Percentiles rank a stretch among this genome's conserved stretches.
Evolutionary conservation across 441 rosid species (phyloP).

Genomic region (Bocquillonia castaneifolia): DNA sequence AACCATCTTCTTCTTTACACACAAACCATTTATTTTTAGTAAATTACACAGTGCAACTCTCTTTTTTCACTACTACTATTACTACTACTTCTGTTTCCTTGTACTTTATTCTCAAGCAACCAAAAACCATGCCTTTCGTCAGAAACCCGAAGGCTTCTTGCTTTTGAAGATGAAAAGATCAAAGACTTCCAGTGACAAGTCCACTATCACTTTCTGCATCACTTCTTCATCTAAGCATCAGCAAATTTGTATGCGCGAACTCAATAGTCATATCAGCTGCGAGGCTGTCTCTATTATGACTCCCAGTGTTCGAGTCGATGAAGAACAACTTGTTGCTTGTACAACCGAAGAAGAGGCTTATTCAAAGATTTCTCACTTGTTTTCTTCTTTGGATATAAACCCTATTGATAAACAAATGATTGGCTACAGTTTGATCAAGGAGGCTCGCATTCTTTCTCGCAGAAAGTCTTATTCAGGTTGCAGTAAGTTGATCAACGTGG

Average conservation of each 20-base stretch:
- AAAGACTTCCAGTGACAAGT: no score
- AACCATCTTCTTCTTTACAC: no score
- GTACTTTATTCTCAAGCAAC: no score
- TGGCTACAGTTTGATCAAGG: conserved; percentile 1
- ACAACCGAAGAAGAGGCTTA: conserved; percentile 5
- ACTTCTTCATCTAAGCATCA: conserved; percentile 2
- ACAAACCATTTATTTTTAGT: no score
- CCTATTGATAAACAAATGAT: background rate
- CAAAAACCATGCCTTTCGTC: no score
- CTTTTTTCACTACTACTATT: no score
- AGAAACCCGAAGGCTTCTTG: no score
- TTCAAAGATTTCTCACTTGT: conserved; percentile 10
- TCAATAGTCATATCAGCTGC: background rate
- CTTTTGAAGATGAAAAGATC: no score
- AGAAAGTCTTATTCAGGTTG: background rate
- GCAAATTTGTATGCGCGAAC: background rate
- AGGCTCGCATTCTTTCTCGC: conserved; percentile 7
- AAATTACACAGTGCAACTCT: no score
- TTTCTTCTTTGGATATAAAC: conserved; percentile 7
- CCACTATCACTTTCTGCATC: conserved; percentile 5
- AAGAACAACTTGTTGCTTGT: conserved; percentile 5
- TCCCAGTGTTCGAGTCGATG: background rate
- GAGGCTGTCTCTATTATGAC: background rate
- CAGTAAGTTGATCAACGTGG: conserved; percentile 11
- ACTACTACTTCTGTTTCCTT: no score